These are phyloP conservation scores for Solanum raphanifolium DNA, from an alignment of 257 asterid species.

Conservation along the genomic window DNA sequence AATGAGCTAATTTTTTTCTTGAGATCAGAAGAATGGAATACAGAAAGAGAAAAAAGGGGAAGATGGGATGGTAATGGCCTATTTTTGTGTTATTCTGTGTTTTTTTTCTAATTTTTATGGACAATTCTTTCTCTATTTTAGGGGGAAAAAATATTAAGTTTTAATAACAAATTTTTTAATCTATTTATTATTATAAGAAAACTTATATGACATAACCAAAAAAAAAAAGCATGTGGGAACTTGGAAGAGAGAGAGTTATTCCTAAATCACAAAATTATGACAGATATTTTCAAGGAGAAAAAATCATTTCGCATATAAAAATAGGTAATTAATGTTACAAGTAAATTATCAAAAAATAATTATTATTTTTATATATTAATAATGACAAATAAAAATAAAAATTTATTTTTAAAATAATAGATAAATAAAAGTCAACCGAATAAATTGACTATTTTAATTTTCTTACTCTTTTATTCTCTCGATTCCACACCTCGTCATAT, in stretches of 20 bases:
- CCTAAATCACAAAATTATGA: not conserved
- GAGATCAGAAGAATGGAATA: constrained; percentile 25
- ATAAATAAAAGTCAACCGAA: not conserved
- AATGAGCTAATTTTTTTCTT: constrained; percentile 6
- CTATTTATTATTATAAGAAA: not conserved
- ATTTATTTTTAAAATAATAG: too few species aligned
- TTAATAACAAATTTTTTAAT: not conserved
- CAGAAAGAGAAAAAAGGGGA: constrained; percentile 4
- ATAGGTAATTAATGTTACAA: too few species aligned
- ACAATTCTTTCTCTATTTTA: not conserved
- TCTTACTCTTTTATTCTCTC: too few species aligned
- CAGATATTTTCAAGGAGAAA: not conserved
- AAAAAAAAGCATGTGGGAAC: not conserved
- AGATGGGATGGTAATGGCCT: not conserved
- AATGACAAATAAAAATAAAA: too few species aligned
- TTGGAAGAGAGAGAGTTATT: not conserved
- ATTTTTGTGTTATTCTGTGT: not conserved
- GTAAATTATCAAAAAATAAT: too few species aligned
- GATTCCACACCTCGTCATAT: too few species aligned
- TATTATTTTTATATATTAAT: too few species aligned
- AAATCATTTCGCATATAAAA: too few species aligned
- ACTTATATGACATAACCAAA: not conserved
- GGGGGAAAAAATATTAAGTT: not conserved
- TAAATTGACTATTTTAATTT: not conserved
- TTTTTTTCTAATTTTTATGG: not conserved